phyloP scores from a whole-genome alignment of 2,329 filamentous ascomycete genomes.

The Trichoderma harzianum region DNA sequence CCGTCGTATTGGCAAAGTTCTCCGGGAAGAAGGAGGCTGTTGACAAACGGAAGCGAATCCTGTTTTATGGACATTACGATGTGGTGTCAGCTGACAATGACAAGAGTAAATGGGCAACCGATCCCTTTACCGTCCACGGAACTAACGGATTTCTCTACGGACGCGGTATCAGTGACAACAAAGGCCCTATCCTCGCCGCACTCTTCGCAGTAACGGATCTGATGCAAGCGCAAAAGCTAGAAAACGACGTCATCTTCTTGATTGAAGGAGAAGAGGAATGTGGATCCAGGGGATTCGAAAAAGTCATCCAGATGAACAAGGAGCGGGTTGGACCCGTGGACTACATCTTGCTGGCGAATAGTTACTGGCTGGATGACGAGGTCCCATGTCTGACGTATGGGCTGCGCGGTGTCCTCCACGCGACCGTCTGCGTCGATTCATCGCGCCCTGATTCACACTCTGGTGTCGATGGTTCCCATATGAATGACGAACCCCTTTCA shows the following conservation, averaged over 20 bases:
- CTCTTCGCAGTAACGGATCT: conserved; percentile 91
- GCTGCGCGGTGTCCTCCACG: conserved; percentile 87
- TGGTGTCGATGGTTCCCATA: conserved; percentile 89
- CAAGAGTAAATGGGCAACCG: conserved; percentile 76
- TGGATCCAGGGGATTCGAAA: conserved; percentile 84
- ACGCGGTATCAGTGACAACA: conserved; percentile 95
- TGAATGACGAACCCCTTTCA: conserved; percentile 87
- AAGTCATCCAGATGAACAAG: conserved; percentile 77
- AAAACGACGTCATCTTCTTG: conserved; percentile 86
- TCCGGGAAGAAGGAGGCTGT: conserved; percentile 66
- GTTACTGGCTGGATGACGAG: conserved; percentile 96
- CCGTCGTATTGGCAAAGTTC: conserved; percentile 90
- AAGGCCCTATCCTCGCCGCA: conserved; percentile 90
- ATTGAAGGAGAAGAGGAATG: conserved; percentile 97
- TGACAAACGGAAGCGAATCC: conserved; percentile 72
- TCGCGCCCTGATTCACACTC: conserved; percentile 86
- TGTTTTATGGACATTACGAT: conserved; percentile 98
- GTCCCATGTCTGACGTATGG: conserved; percentile 95
- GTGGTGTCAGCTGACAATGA: conserved; percentile 87
- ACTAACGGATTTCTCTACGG: conserved; percentile 92
- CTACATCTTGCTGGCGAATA: conserved; percentile 93
- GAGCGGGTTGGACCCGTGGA: conserved; percentile 84
- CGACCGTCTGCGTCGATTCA: conserved; percentile 83
- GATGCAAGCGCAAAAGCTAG: conserved; percentile 75
- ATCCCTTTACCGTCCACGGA: conserved; percentile 87